Percentiles rank a stretch among this genome's conserved stretches.
Evolutionary conservation across 2,329 filamentous ascomycete species (phyloP).

Genomic region (Diaporthe sp.): DNA sequence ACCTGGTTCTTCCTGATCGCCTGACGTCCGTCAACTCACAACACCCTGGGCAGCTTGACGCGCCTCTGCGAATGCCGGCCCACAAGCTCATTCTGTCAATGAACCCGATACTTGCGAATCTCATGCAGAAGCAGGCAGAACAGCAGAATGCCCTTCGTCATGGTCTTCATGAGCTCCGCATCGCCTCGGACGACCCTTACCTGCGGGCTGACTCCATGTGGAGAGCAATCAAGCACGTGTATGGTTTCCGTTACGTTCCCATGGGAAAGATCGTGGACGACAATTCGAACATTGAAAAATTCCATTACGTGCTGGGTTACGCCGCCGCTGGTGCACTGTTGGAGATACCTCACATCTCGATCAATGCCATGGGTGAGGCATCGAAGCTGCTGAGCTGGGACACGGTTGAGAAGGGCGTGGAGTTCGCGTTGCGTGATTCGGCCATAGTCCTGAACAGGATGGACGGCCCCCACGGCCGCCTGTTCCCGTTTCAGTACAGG

Average conservation of each 20-base stretch:
- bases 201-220: slow-evolving; percentile 66
- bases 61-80: slow-evolving; percentile 58
- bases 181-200: slow-evolving; percentile 63
- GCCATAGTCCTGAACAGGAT: slow-evolving; percentile 34
- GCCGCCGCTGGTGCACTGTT: slow-evolving; percentile 71
- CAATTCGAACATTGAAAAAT: slow-evolving; percentile 38
- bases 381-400: slow-evolving; percentile 69
- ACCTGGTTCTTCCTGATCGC: slow-evolving; percentile 51
- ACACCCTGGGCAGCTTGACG: slow-evolving; percentile 38
- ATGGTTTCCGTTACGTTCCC: slow-evolving; percentile 56
- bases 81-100: slow-evolving; percentile 67
- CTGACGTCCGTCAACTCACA: slow-evolving; percentile 34
- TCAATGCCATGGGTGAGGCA: slow-evolving; percentile 70
- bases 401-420: slow-evolving; percentile 69
- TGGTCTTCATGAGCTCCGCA: slow-evolving; percentile 46
- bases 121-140: slow-evolving; percentile 44
- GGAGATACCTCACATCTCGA: slow-evolving; percentile 63
- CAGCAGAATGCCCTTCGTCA: slow-evolving; percentile 40
- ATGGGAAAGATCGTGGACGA: slow-evolving; percentile 30
- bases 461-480: slow-evolving; percentile 19
- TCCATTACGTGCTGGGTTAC: slow-evolving; percentile 71
- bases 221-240: slow-evolving; percentile 67
- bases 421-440: slow-evolving; percentile 60
- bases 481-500: slow-evolving; percentile 39
- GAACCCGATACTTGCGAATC: slow-evolving; percentile 52